A percentile compares a stretch with the other conserved stretches of the same genome.
Conservation (phyloP, 768 basidiomycete genomes). For the Mycena capillaripes region DNA sequence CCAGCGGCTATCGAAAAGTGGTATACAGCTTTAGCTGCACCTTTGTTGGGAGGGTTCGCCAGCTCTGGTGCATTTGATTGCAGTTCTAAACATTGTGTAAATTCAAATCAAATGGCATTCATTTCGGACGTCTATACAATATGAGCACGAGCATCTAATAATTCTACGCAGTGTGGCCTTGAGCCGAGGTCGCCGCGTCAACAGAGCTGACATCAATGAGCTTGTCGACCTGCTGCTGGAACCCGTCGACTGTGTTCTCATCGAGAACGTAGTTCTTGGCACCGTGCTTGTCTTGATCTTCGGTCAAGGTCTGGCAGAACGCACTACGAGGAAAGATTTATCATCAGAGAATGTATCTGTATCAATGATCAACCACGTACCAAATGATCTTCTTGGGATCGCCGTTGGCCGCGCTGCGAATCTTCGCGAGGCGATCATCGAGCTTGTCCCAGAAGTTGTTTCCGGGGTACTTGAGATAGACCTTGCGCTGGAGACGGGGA, state of each 20-base stretch:
- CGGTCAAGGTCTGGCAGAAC: not conserved
- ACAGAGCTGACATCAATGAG: not conserved
- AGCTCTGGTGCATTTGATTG: no score
- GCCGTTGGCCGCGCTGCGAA: slow-evolving; percentile 18
- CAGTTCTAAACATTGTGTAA: no score
- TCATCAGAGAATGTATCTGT: not conserved
- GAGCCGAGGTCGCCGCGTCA: not conserved
- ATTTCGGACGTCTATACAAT: no score
- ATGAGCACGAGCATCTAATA: no score
- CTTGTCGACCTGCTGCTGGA: not conserved
- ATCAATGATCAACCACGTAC: not conserved
- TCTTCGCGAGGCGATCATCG: slow-evolving; percentile 24
- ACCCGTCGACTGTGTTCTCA: no score
- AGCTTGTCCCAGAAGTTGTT: no score
- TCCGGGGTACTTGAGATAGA: slow-evolving; percentile 25
- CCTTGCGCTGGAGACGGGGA: slow-evolving; percentile 28
- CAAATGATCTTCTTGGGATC: slow-evolving; percentile 1
- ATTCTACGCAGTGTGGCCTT: no score
- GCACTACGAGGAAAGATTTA: not conserved
- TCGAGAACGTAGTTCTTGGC: no score
- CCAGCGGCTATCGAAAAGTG: no score
- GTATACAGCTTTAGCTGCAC: no score
- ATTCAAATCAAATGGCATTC: no score
- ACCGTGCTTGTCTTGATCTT: not conserved
- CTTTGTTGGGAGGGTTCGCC: no score